A percentile compares a stretch with the other conserved stretches of the same genome.
These are phyloP conservation scores for Fusarium dlaminii DNA, from an alignment of 2,329 filamentous ascomycete species.

Conservation along the genomic window DNA sequence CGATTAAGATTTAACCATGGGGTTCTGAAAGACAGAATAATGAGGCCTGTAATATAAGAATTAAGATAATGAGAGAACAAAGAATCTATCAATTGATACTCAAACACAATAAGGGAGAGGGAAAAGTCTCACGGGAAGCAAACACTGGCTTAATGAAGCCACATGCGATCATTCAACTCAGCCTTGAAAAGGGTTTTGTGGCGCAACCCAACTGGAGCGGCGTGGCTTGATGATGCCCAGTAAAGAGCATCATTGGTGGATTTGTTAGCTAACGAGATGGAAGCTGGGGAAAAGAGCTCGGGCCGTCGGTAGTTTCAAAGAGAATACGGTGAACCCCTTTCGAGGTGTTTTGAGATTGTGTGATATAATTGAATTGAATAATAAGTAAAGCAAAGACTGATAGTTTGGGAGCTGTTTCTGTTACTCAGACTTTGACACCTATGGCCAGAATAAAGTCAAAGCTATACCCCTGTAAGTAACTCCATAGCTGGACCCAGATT, in stretches of 20 bases:
- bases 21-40: not conserved
- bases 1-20: not conserved
- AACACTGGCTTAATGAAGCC: slow-evolving; percentile 21
- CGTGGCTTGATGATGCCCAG: slow-evolving; percentile 1
- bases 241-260: slow-evolving; percentile 26
- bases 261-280: not conserved
- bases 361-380: not conserved
- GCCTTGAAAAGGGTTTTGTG: slow-evolving; percentile 27
- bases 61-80: not conserved
- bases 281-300: slow-evolving; percentile 26
- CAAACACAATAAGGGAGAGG: not conserved
- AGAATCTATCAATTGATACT: not conserved
- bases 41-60: not conserved
- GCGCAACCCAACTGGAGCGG: not conserved
- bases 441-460: not conserved
- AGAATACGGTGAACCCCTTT: slow-evolving; percentile 14
- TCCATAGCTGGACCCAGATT: not conserved
- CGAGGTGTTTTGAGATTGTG: not conserved
- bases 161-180: slow-evolving; percentile 25
- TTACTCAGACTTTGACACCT: not conserved
- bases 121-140: slow-evolving; percentile 20
- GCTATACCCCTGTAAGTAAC: not conserved
- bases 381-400: not conserved
- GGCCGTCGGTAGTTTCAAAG: slow-evolving; percentile 18
- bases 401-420: not conserved